Conservation (phyloP, 331 rosid species). For the Rhamnella rubrinervis region DNA sequence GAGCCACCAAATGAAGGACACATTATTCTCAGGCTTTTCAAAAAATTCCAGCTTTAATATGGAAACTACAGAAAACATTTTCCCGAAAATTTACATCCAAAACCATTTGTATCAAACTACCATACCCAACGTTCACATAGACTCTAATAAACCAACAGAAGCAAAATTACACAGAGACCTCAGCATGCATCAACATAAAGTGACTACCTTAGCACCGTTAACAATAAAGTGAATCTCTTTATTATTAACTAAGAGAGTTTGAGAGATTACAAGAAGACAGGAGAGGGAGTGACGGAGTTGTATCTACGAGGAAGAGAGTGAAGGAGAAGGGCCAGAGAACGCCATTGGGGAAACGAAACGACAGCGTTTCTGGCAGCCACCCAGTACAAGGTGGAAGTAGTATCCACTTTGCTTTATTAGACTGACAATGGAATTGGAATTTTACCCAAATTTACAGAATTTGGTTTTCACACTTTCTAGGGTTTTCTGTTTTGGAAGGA, state of each 20-base stretch:
- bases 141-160: neutral
- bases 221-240: neutral
- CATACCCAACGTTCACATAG: neutral
- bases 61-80: no score
- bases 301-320: slow-evolving; percentile 29
- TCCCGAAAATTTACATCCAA: no score
- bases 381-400: slow-evolving; percentile 40
- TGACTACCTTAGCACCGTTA: neutral
- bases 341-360: slow-evolving; percentile 45
- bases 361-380: slow-evolving; percentile 48
- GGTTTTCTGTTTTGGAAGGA: slow-evolving; percentile 14
- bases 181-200: neutral
- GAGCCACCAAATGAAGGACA: neutral
- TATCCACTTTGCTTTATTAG: neutral
- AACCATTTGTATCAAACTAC: no score
- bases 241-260: slow-evolving; percentile 4
- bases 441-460: neutral
- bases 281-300: slow-evolving; percentile 38
- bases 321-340: slow-evolving; percentile 43
- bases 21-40: no score
- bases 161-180: neutral
- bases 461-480: neutral
- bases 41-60: no score
- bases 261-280: slow-evolving; percentile 39
- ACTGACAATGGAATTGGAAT: neutral